These are phyloP conservation scores for Diaporthe destruens DNA, from an alignment of 2,329 filamentous ascomycete genomes.

Conservation along the genomic window DNA sequence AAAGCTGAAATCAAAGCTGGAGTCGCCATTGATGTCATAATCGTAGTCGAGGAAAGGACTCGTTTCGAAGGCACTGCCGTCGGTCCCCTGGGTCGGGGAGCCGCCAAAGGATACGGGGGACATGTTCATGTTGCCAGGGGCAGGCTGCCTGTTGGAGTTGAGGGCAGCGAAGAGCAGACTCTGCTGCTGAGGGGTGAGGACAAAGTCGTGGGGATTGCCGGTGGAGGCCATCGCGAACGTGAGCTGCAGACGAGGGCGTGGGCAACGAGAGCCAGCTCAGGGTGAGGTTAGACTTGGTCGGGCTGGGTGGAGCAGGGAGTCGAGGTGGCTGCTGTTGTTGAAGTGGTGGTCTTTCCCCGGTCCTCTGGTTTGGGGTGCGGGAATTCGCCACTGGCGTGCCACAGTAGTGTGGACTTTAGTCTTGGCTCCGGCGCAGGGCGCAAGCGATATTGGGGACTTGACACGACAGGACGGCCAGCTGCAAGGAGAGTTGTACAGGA, in stretches of 20 bases:
- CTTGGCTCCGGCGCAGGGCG: constrained; percentile 24
- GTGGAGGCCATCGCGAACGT: constrained; percentile 63
- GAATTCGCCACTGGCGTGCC: constrained; percentile 37
- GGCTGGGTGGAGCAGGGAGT: constrained; percentile 19
- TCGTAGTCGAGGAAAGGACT: constrained; percentile 89
- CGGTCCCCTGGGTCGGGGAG: constrained; percentile 61
- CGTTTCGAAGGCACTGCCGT: constrained; percentile 71
- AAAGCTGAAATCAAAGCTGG: constrained; percentile 81
- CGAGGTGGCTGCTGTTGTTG: constrained; percentile 3
- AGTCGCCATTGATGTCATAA: constrained; percentile 80
- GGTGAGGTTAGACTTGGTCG: neutral
- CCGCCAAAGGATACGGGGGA: constrained; percentile 64
- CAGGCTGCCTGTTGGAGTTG: constrained; percentile 72
- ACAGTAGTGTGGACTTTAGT: constrained; percentile 12
- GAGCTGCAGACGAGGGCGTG: constrained; percentile 25
- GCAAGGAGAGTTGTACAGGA: constrained; percentile 4
- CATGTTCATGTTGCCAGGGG: constrained; percentile 56
- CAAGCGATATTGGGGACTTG: neutral
- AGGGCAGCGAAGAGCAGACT: constrained; percentile 81
- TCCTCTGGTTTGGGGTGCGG: constrained; percentile 25
- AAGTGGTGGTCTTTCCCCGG: constrained; percentile 23
- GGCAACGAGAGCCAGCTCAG: constrained; percentile 10
- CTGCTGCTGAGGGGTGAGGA: constrained; percentile 82
- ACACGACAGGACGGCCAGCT: neutral
- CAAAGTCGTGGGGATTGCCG: constrained; percentile 68